Evolutionary conservation across 257 asterid genomes (phyloP).

Genomic region (Oldenlandia corymbosa): DNA sequence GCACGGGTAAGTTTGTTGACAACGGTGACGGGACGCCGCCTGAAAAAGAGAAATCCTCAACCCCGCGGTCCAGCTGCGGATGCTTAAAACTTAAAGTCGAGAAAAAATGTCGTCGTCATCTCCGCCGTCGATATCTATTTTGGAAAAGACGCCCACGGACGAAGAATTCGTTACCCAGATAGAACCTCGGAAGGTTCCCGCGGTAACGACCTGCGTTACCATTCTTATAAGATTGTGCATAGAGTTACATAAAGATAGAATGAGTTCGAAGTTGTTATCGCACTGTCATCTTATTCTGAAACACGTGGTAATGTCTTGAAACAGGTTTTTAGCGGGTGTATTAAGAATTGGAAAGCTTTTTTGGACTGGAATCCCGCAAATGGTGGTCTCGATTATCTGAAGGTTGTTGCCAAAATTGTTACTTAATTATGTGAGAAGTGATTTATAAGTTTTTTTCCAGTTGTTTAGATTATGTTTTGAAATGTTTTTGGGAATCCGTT

Average conservation of each 20-base stretch:
- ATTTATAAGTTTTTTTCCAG: neutral
- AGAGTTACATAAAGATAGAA: neutral
- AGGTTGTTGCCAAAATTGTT: constrained; percentile 33
- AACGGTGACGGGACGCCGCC: neutral
- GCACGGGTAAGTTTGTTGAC: neutral
- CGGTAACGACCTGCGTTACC: constrained; percentile 20
- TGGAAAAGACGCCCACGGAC: constrained; percentile 50
- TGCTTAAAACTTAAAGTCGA: no score
- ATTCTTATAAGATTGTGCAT: neutral
- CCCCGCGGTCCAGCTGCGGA: neutral
- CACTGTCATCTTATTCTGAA: neutral
- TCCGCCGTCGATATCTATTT: constrained; percentile 34
- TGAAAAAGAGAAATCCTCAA: neutral
- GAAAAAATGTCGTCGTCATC: constrained; percentile 7
- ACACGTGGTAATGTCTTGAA: neutral
- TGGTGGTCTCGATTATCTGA: constrained; percentile 87
- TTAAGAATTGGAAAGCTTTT: constrained; percentile 70
- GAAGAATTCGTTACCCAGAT: constrained; percentile 59
- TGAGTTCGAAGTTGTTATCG: neutral
- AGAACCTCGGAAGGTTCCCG: constrained; percentile 64
- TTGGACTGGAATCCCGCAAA: constrained; percentile 62
- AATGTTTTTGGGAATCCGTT: no score
- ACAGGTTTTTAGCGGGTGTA: constrained; percentile 69
- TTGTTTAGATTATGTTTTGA: no score
- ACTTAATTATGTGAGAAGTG: neutral